These are phyloP conservation scores for Chalciporus piperatoides DNA, from an alignment of 1,284 basidiomycete species.

Conservation along the genomic window DNA sequence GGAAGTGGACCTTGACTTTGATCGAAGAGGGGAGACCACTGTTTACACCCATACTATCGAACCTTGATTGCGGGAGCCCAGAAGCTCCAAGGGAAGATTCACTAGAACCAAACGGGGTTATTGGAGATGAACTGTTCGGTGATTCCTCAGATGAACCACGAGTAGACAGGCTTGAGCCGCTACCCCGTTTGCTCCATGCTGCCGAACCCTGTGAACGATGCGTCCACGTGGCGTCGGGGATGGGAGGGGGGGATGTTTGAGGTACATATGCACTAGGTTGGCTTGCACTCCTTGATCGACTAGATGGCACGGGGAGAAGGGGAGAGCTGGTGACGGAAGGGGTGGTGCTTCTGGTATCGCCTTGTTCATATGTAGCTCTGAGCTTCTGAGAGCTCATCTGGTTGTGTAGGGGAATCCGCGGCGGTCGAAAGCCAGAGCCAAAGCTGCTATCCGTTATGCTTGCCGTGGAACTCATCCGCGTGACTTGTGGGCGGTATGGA, in stretches of 20 bases:
- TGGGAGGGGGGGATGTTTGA: constrained; percentile 53
- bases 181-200: constrained; percentile 59
- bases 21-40: constrained; percentile 44
- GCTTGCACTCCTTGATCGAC: constrained; percentile 68
- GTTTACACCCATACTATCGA: constrained; percentile 39
- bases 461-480: constrained; percentile 44
- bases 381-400: constrained; percentile 71
- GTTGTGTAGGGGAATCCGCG: constrained; percentile 55
- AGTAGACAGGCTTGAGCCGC: constrained; percentile 77
- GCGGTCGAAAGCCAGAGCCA: constrained; percentile 38
- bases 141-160: constrained; percentile 73
- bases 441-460: constrained; percentile 54
- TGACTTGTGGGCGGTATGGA: constrained; percentile 41
- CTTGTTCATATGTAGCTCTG: constrained; percentile 48
- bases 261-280: constrained; percentile 69
- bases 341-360: constrained; percentile 24
- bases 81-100: constrained; percentile 66
- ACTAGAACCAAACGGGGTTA: constrained; percentile 82
- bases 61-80: constrained; percentile 50
- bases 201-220: constrained; percentile 49
- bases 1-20: constrained; percentile 85
- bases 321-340: constrained; percentile 26
- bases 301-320: constrained; percentile 34
- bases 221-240: constrained; percentile 55
- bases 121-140: constrained; percentile 74